Conservation (phyloP, 1,139 yeast genomes). For the Yamadazyma diddensiae region DNA sequence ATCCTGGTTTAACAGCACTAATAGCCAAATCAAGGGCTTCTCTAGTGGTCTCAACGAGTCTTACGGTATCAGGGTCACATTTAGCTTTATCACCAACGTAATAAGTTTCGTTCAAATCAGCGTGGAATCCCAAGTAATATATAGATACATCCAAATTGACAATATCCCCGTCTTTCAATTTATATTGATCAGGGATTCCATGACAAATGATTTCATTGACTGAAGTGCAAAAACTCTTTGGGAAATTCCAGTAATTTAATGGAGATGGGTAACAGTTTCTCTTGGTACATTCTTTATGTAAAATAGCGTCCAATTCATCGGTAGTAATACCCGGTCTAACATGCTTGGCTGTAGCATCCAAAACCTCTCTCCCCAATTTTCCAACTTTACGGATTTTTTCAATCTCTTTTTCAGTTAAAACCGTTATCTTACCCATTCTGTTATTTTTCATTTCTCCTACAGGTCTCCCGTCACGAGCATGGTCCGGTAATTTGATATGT, state of each 20-base stretch:
- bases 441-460: conserved; percentile 72
- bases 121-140: conserved; percentile 84
- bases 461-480: conserved; percentile 81
- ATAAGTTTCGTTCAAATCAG: conserved; percentile 95
- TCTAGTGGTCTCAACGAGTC: conserved; percentile 91
- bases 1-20: conserved; percentile 84
- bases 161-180: conserved; percentile 89
- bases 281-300: conserved; percentile 84
- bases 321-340: conserved; percentile 88
- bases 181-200: conserved; percentile 91
- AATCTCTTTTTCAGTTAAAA: conserved; percentile 62
- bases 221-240: conserved; percentile 90
- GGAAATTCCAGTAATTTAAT: conserved; percentile 89
- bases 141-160: conserved; percentile 86
- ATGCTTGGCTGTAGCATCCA: conserved; percentile 83
- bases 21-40: conserved; percentile 87
- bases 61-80: conserved; percentile 68
- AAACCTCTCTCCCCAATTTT: conserved; percentile 76
- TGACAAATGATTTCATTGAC: conserved; percentile 95
- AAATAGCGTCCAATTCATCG: conserved; percentile 83
- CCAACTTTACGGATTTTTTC: conserved; percentile 73
- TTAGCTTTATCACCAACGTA: conserved; percentile 92
- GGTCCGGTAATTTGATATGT: conserved; percentile 75
- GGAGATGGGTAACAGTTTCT: conserved; percentile 95
- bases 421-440: conserved; percentile 62